Base-by-base conservation (phyloP, 306 rosid species). In the Pyrus betulifolia region DNA sequence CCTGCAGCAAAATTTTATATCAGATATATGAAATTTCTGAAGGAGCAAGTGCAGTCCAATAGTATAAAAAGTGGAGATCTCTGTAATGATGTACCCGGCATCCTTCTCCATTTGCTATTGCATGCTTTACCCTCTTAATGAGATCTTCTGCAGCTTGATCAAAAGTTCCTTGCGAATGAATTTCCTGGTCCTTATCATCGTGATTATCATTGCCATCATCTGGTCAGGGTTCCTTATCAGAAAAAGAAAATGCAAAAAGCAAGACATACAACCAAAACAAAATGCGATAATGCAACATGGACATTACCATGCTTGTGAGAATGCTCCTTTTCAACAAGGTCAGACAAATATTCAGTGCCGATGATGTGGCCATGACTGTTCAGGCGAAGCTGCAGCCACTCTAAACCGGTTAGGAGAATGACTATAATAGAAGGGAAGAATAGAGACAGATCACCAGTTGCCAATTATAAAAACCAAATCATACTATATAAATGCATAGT, bases 321-420 rank as follows among this genome's bases (percentile, higher is more conserved):
- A 78, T 95, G 96, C 77, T 84, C 98, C 86, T 86, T 96, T 81
- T 96, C 98, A 51, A 96, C 99, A 69, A 96, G 99, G 86, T 96
- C 99, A 81, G 97, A 91, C 78, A 96, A 5, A 85, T 91, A 96
- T 82, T 92, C 98, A 31, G 98, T 90, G 87, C 99, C 99, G 6
- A 89, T 82, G 78, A 92, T 96, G 22, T 87, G 88, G 35, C 99
- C 99, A 69, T 87, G 1, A 67, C 89, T 87, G 88, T 89, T 87
- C 74, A 96, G 71, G 78, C 98, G 96, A 85, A 92, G 91, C 98
- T 96, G 93, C 90, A 91, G 84, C 33, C 78, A 76, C 66, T 78
- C 74, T 31, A 76, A 49, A 81, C 27, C 4, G 61, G 80, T 82
- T 28, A 82, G 82, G 81, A 83, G 79, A 60, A 73, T 42, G 68